A percentile compares a stretch with the other conserved stretches of the same genome.
These are phyloP conservation scores for Aspergillus puulaauensis DNA, from an alignment of 2,329 filamentous ascomycete genomes.

Conservation along the genomic window DNA sequence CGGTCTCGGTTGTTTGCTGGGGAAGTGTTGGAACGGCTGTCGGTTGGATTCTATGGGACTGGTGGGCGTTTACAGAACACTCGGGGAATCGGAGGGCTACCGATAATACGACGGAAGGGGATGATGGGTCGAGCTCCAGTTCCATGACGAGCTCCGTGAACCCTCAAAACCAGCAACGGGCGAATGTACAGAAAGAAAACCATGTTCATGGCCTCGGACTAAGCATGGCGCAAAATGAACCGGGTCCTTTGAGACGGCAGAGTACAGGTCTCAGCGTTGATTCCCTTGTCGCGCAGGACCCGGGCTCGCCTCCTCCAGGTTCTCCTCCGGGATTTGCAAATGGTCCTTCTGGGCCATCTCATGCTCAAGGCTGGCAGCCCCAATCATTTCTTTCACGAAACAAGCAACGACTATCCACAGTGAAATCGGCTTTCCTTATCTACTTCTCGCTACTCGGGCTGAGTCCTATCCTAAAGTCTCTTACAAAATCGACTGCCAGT, in stretches of 20 bases:
- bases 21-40: slow-evolving; percentile 78
- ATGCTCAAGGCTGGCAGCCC: slow-evolving; percentile 16
- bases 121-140: slow-evolving; percentile 43
- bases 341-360: slow-evolving; percentile 16
- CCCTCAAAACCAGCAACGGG: slow-evolving; percentile 20
- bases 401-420: slow-evolving; percentile 70
- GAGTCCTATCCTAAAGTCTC: slow-evolving; percentile 91
- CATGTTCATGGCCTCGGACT: slow-evolving; percentile 46
- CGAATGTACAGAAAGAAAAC: slow-evolving; percentile 30
- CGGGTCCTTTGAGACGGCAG: slow-evolving; percentile 29
- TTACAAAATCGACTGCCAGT: slow-evolving; percentile 87
- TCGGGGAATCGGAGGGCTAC: slow-evolving; percentile 35
- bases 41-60: slow-evolving; percentile 89
- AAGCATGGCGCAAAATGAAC: slow-evolving; percentile 38
- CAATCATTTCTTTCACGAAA: slow-evolving; percentile 53
- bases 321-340: slow-evolving; percentile 19
- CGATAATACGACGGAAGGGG: slow-evolving; percentile 30
- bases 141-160: slow-evolving; percentile 36
- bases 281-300: slow-evolving; percentile 49
- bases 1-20: slow-evolving; percentile 83
- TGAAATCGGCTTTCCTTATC: slow-evolving; percentile 89
- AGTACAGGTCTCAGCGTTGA: slow-evolving; percentile 39
- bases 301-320: slow-evolving; percentile 20
- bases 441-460: slow-evolving; percentile 89
- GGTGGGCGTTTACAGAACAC: slow-evolving; percentile 77